These are phyloP conservation scores for Microcyclospora pomicola DNA, from an alignment of 2,329 filamentous ascomycete genomes.

Conservation along the genomic window DNA sequence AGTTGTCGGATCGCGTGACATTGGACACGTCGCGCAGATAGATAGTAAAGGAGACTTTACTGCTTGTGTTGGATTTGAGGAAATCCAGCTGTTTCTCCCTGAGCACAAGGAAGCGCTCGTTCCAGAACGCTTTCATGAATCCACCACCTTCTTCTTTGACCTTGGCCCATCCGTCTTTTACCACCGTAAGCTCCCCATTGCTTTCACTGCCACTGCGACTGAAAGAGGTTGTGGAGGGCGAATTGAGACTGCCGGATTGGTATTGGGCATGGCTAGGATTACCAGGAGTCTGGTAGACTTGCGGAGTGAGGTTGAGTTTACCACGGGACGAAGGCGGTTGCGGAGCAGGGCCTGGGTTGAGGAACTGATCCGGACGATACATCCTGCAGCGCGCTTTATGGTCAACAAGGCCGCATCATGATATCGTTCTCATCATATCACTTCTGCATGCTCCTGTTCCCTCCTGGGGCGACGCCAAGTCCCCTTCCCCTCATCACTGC, in stretches of 20 bases:
- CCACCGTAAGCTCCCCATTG: slow-evolving; percentile 24
- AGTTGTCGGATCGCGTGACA: slow-evolving; percentile 80
- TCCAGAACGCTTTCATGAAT: slow-evolving; percentile 50
- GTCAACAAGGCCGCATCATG: no score
- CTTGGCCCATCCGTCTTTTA: slow-evolving; percentile 58
- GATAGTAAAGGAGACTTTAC: slow-evolving; percentile 73
- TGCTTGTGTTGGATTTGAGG: slow-evolving; percentile 72
- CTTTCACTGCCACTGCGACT: slow-evolving; percentile 26
- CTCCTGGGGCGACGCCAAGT: no score
- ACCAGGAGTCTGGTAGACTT: slow-evolving; percentile 54
- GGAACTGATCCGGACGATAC: slow-evolving; percentile 58
- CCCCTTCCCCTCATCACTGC: no score
- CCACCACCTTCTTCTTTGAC: slow-evolving; percentile 85
- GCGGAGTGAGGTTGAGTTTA: slow-evolving; percentile 60
- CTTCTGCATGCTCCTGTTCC: no score
- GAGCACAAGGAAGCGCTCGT: slow-evolving; percentile 80
- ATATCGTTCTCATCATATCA: no score
- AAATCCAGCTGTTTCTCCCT: slow-evolving; percentile 91
- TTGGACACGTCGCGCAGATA: slow-evolving; percentile 76
- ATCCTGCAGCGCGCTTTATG: slow-evolving; percentile 28
- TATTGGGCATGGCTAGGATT: slow-evolving; percentile 44
- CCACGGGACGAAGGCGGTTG: slow-evolving; percentile 75
- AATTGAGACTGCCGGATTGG: slow-evolving; percentile 14
- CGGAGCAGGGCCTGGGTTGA: slow-evolving; percentile 93
- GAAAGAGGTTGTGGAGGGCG: slow-evolving; percentile 26